Base-by-base conservation (phyloP, 1,284 basidiomycete genomes). In the Trametes versicolor region DNA sequence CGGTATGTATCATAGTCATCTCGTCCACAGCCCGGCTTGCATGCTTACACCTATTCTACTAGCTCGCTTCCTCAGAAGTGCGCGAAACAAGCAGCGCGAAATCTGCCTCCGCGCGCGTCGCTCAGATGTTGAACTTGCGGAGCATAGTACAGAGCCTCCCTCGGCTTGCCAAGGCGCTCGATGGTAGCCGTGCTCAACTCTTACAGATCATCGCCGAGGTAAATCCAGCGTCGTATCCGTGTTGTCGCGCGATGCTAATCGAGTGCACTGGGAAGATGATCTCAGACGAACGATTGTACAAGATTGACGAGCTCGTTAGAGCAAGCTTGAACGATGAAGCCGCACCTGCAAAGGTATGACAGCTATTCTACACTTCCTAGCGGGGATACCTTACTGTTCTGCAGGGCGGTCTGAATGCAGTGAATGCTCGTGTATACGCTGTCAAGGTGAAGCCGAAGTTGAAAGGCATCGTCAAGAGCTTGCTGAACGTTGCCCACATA, bases 391-490 rank as follows among this genome's bases (percentile, higher is more conserved):
- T 39, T 41, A 50, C 41, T 3, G 9, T 5, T 17, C 23, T 12
- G 4, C 71, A 92, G 90, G 86, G 87, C 39, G 91, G 92, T 5
- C 82, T 94, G 25, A 84, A 81, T 10, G 88, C 87, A 2, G 79
- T 90, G 36, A 94, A 93, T 72, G 85, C 89, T 2, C 86, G 89
- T 52, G 90, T 96, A 13, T 97, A 95, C 77, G 95, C 95, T 0
- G 91, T 97, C 52, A 92, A 89, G 76, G 90, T 89, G 61, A 19
- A 32, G 8, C 29, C 29, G 3, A 61, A 45, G 15, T 23, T 10
- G 7, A 19, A n/a, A 63, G 21, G 39, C 25, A 27, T 49, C 19
- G 19, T 21, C 37, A 19, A 27, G 32, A 8, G 23, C 47, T 1
- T 15, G 13, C 50, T 48, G 13, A 51, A 37, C 23, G 12, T 49